Evolutionary conservation across 108 stramenopile genomes (phyloP).

Genomic region (Cyclotella cryptica): DNA sequence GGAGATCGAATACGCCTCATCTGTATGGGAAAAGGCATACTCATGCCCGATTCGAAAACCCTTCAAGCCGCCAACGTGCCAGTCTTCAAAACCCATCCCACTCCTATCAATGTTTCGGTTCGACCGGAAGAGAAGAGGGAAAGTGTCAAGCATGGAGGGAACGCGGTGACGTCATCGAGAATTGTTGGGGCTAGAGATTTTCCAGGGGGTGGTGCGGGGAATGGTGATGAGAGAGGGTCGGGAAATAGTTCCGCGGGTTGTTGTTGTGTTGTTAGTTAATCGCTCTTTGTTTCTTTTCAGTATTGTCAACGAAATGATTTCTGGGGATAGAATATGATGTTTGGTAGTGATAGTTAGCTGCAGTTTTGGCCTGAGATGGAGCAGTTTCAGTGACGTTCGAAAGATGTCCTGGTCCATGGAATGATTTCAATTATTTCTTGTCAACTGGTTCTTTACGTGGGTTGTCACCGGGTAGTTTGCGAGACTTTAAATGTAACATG

Average conservation of each 20-base stretch:
- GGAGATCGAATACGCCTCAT: slow-evolving; percentile 78
- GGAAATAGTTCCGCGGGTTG: not conserved
- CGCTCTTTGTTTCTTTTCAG: not conserved
- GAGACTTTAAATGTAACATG: no score
- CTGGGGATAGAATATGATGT: not conserved
- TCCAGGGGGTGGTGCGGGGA: not conserved
- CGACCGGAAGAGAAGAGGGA: slow-evolving; percentile 48
- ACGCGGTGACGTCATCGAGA: not conserved
- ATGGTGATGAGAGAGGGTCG: not conserved
- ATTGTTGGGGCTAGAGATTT: not conserved
- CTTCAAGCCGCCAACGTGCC: slow-evolving; percentile 74
- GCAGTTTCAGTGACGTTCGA: no score
- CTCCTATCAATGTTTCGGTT: slow-evolving; percentile 87
- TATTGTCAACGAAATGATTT: not conserved
- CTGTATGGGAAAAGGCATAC: slow-evolving; percentile 91
- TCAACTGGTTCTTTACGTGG: no score
- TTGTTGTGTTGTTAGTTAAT: slow-evolving; percentile 17
- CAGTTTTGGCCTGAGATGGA: no score
- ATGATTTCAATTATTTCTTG: no score
- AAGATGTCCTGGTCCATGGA: no score
- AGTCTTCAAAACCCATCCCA: slow-evolving; percentile 88
- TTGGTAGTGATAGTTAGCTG: no score
- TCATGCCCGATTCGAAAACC: slow-evolving; percentile 81
- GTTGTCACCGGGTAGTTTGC: no score
- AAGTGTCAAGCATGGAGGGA: not conserved